Conservation (phyloP, 805 yeast species). For the Cyberlindnera xishuangbannaensis region DNA sequence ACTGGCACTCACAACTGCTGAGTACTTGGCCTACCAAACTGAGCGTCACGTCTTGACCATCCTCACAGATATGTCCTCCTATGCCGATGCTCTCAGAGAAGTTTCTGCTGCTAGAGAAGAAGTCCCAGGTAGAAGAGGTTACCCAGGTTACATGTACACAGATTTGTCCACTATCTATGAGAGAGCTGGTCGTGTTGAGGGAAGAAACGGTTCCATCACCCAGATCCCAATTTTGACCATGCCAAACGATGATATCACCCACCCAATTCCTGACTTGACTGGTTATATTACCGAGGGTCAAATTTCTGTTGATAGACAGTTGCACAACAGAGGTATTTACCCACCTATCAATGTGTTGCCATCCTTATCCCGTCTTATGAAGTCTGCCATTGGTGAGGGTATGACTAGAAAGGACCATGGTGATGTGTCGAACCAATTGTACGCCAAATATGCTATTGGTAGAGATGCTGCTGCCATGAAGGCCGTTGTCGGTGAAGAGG, state of each 20-base stretch:
- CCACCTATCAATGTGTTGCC: conserved; percentile 99
- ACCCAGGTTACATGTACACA: conserved; percentile 99
- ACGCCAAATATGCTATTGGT: conserved; percentile 99
- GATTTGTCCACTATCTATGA: conserved; percentile 98
- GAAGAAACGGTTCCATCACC: conserved; percentile 98
- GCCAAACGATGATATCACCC: conserved; percentile 99
- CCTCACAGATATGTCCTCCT: conserved; percentile 99
- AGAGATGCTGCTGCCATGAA: conserved; percentile 99
- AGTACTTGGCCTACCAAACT: conserved; percentile 96
- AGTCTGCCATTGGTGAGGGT: conserved; percentile 99
- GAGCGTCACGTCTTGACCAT: conserved; percentile 98
- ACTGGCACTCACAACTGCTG: conserved; percentile 97
- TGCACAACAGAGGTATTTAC: conserved; percentile 93
- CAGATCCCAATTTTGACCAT: conserved; percentile 98
- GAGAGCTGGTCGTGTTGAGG: conserved; percentile 99
- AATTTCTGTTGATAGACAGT: conserved; percentile 94
- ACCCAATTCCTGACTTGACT: conserved; percentile 99
- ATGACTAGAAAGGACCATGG: conserved; percentile 99
- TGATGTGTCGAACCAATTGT: conserved; percentile 97
- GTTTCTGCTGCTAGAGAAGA: conserved; percentile 99
- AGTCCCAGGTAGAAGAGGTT: conserved; percentile 99
- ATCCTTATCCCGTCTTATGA: conserved; percentile 96
- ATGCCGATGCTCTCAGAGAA: conserved; percentile 99
- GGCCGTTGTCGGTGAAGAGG: conserved; percentile 99
- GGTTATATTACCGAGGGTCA: conserved; percentile 99